Conservation (phyloP, 257 asterid genomes). For the Datura wrightii region DNA sequence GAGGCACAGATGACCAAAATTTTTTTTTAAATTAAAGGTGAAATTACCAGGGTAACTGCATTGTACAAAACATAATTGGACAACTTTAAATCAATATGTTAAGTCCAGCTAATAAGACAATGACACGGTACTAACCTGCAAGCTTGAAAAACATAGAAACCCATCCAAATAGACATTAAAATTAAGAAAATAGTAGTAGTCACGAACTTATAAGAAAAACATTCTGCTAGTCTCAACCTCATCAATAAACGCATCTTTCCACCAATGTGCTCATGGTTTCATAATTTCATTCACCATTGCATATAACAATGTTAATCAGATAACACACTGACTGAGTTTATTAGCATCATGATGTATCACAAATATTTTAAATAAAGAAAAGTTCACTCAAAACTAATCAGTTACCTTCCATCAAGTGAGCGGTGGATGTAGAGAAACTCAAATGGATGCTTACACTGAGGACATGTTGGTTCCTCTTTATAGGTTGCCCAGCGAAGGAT, state of each 20-base stretch:
- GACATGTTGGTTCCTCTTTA: conserved; percentile 83
- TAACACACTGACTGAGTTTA: background rate
- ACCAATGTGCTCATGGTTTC: conserved; percentile 4
- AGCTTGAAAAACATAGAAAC: conserved; percentile 1
- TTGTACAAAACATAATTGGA: background rate
- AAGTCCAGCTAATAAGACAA: background rate
- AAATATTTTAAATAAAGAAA: conserved; percentile 1
- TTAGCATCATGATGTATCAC: background rate
- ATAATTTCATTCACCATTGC: background rate
- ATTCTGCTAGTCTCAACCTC: background rate
- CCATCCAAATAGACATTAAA: background rate
- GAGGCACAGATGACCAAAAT: background rate
- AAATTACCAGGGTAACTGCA: background rate
- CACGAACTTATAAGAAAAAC: background rate
- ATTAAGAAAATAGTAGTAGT: background rate
- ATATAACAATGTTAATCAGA: conserved; percentile 13
- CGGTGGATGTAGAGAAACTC: conserved; percentile 83
- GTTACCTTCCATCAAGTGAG: conserved; percentile 90
- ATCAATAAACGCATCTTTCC: background rate
- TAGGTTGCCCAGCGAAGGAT: conserved; percentile 91
- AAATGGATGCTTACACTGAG: conserved; percentile 88
- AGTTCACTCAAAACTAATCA: background rate
- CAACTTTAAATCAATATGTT: background rate
- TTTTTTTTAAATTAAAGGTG: background rate
- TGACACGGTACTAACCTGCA: background rate